These are phyloP conservation scores for Quaeritorhiza haematococci DNA, from an alignment of 371 early-diverging fungal genomes.

Conservation along the genomic window DNA sequence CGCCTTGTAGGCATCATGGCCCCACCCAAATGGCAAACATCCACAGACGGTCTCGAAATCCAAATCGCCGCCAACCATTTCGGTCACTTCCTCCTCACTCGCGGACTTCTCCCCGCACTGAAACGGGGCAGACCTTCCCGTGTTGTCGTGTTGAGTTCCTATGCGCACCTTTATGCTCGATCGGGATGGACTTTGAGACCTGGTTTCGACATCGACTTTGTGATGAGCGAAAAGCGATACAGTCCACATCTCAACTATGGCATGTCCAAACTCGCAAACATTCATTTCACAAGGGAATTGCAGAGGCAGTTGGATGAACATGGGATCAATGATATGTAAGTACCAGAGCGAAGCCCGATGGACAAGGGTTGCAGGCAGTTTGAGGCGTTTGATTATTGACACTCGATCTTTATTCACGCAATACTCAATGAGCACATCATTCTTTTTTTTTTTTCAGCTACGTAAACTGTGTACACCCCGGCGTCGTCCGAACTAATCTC, in stretches of 20 bases:
- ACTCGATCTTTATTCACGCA: too few species aligned
- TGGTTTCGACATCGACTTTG: conserved; percentile 22
- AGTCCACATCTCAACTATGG: conserved; percentile 16
- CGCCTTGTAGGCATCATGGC: conserved; percentile 59
- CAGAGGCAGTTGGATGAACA: conserved; percentile 31
- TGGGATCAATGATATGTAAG: conserved; percentile 26
- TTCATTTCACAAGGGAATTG: conserved; percentile 35
- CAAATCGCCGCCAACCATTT: conserved; percentile 81
- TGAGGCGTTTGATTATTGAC: too few species aligned
- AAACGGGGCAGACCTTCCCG: conserved; percentile 38
- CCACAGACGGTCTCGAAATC: conserved; percentile 69
- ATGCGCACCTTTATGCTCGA: conserved; percentile 34
- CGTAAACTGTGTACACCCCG: too few species aligned
- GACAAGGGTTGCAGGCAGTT: too few species aligned
- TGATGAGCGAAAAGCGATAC: neutral
- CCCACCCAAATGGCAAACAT: conserved; percentile 47
- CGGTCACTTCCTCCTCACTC: conserved; percentile 56
- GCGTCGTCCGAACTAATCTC: conserved; percentile 20
- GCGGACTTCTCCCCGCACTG: conserved; percentile 15
- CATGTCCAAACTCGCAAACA: conserved; percentile 34
- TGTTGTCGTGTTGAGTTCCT: conserved; percentile 51
- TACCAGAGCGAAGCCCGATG: too few species aligned
- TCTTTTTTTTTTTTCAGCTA: too few species aligned
- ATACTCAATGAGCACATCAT: too few species aligned
- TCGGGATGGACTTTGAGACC: conserved; percentile 24